Evolutionary conservation across 257 asterid species (phyloP).

Genomic region (Solanum piurae): DNA sequence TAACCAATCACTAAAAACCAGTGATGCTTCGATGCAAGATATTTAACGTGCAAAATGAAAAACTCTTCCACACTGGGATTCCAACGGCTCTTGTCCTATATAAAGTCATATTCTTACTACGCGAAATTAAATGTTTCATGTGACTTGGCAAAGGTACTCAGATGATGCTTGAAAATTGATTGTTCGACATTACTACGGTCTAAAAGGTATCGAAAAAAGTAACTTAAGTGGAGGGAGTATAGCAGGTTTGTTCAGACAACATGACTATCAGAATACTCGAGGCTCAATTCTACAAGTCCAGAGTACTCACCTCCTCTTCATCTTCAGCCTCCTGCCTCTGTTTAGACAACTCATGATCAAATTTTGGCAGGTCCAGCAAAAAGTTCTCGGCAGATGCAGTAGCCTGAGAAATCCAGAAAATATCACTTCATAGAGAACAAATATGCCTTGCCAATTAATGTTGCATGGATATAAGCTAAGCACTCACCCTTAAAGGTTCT

Average conservation of each 20-base stretch:
- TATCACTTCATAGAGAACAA: constrained; percentile 5
- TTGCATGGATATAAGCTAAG: not conserved
- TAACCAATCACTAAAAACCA: not conserved
- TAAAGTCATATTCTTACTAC: not conserved
- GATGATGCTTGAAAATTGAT: not conserved
- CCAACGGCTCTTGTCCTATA: not conserved
- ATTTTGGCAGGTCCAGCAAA: constrained; percentile 58
- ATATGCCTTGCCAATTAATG: not conserved
- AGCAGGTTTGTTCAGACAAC: not conserved
- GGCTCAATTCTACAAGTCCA: not conserved
- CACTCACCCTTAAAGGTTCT: constrained; percentile 56
- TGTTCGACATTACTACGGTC: not conserved
- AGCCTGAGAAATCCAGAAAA: constrained; percentile 38
- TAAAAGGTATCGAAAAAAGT: not conserved
- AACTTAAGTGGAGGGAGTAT: not conserved
- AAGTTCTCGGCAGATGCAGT: constrained; percentile 62
- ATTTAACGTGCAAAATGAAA: not conserved
- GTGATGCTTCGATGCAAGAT: not conserved
- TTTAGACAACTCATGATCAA: constrained; percentile 63
- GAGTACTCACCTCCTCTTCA: constrained; percentile 64
- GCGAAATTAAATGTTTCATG: not conserved
- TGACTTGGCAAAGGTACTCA: not conserved
- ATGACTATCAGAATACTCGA: not conserved
- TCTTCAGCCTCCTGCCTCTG: constrained; percentile 82
- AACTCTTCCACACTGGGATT: not conserved